A percentile compares a stretch with the other conserved stretches of the same genome.
Conservation (phyloP, 768 basidiomycete genomes). For the Naganishia vaughanmartiniae region DNA sequence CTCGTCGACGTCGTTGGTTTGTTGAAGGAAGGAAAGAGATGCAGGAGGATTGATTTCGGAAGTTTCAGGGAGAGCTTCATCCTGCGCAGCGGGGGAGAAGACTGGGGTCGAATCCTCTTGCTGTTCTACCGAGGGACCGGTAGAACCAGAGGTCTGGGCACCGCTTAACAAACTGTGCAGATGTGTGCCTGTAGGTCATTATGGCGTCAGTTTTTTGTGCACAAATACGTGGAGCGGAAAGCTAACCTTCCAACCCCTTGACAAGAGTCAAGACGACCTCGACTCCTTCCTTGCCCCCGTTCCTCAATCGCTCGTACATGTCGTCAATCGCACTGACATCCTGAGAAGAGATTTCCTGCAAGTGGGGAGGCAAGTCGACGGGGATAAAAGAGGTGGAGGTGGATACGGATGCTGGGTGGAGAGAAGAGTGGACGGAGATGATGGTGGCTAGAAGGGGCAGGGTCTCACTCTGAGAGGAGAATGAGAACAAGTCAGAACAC, state of each 20-base stretch:
- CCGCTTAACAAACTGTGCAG: constrained; percentile 7
- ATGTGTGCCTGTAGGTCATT: neutral
- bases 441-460: constrained; percentile 26
- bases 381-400: constrained; percentile 28
- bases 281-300: constrained; percentile 9
- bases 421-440: constrained; percentile 21
- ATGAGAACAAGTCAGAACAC: neutral
- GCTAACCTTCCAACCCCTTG: constrained; percentile 1
- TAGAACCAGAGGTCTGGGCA: neutral
- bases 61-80: constrained; percentile 5
- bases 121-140: neutral
- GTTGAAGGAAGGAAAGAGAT: constrained; percentile 15
- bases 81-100: constrained; percentile 13
- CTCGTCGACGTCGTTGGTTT: neutral
- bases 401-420: constrained; percentile 15
- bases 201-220: neutral
- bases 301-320: constrained; percentile 25
- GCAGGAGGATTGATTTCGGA: constrained; percentile 14
- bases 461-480: constrained; percentile 1
- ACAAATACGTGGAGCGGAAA: neutral
- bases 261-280: constrained; percentile 12
- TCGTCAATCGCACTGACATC: constrained; percentile 25
- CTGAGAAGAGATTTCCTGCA: constrained; percentile 27
- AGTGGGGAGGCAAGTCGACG: constrained; percentile 23
- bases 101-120: constrained; percentile 4